A percentile compares a stretch with the other conserved stretches of the same genome.
These are phyloP conservation scores for Psilocybe cyanescens DNA, from an alignment of 768 basidiomycete species.

Conservation along the genomic window DNA sequence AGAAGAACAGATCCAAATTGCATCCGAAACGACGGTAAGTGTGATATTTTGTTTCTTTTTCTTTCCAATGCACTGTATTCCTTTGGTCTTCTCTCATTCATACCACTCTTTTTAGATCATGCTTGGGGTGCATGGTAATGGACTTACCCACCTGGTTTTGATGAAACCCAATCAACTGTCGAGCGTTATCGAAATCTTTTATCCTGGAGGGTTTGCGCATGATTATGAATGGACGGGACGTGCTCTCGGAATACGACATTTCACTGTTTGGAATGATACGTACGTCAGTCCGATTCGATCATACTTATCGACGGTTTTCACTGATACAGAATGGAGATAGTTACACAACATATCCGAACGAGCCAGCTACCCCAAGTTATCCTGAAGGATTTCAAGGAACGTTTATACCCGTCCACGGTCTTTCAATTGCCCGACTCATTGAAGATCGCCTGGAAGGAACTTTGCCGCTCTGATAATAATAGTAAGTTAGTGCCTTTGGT, in stretches of 20 bases:
- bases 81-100: too few species aligned
- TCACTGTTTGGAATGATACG: conserved; percentile 83
- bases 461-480: too few species aligned
- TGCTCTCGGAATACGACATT: conserved; percentile 75
- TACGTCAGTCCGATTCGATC: conserved; percentile 28
- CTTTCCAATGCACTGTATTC: not conserved
- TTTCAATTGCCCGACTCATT: conserved; percentile 66
- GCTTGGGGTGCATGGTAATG: conserved; percentile 80
- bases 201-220: conserved; percentile 78
- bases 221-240: conserved; percentile 86
- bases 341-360: conserved; percentile 42
- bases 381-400: conserved; percentile 86
- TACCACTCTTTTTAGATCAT: conserved; percentile 48
- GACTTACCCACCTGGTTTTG: conserved; percentile 83
- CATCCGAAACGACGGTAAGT: conserved; percentile 72
- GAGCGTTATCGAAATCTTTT: conserved; percentile 89
- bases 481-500: too few species aligned
- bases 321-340: conserved; percentile 15
- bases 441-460: conserved; percentile 54
- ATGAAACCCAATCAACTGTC: conserved; percentile 77
- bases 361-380: conserved; percentile 56
- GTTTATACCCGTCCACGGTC: conserved; percentile 76
- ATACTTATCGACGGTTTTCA: too few species aligned
- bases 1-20: conserved; percentile 74
- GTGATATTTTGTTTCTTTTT: not conserved